phyloP scores from a whole-genome alignment of 352 stramenopile species.

The Pythium volutum region DNA sequence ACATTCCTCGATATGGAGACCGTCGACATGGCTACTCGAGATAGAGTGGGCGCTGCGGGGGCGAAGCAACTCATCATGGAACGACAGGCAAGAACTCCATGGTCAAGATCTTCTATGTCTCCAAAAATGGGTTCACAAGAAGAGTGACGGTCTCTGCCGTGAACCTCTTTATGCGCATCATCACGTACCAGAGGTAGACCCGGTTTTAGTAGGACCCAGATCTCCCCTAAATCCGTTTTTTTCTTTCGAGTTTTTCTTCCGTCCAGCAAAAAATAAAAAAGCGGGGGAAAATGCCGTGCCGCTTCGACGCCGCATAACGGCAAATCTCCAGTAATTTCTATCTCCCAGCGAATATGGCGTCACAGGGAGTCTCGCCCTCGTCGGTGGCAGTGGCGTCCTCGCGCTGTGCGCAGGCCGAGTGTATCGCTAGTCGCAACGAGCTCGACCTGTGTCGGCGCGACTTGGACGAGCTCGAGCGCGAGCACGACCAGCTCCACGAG shows the following conservation, averaged over 20 bases:
- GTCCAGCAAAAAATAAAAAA: conserved; percentile 1
- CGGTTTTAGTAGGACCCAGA: not conserved
- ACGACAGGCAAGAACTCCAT: not conserved
- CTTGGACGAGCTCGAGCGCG: conserved; percentile 52
- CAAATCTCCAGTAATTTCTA: not conserved
- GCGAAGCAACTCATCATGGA: not conserved
- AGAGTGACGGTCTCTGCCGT: not conserved
- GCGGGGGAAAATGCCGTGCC: conserved; percentile 8
- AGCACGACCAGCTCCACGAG: conserved; percentile 71
- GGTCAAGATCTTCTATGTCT: not conserved
- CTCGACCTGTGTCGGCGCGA: conserved; percentile 57
- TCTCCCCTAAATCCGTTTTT: not conserved
- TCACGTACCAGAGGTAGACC: not conserved
- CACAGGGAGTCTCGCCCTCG: not conserved
- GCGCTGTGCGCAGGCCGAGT: conserved; percentile 52
- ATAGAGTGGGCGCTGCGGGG: not conserved
- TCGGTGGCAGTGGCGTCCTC: not conserved
- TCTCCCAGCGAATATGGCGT: conserved; percentile 6
- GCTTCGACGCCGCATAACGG: conserved; percentile 1
- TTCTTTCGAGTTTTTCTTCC: conserved; percentile 1
- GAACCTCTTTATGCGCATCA: not conserved
- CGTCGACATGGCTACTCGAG: not conserved
- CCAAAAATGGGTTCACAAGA: conserved; percentile 6
- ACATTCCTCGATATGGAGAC: conserved; percentile 4
- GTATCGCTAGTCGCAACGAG: conserved; percentile 62